A percentile compares a stretch with the other conserved stretches of the same genome.
These are phyloP conservation scores for Botrytis elliptica DNA, from an alignment of 2,329 filamentous ascomycete species.

Conservation along the genomic window DNA sequence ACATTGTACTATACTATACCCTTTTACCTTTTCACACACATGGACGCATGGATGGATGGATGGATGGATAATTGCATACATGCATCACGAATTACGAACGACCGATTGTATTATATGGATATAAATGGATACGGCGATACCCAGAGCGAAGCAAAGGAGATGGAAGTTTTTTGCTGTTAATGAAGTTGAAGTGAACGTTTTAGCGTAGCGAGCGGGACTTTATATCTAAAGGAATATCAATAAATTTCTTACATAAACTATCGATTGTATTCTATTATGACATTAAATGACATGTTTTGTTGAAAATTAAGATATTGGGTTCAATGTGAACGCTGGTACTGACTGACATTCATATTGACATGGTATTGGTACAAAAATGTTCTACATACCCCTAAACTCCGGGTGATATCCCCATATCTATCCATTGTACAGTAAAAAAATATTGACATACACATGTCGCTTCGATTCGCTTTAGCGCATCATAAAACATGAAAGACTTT, in stretches of 20 bases:
- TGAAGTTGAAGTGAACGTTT: not conserved
- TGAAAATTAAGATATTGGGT: not conserved
- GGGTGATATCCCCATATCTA: not conserved
- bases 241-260: slow-evolving; percentile 17
- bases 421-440: not conserved
- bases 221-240: not conserved
- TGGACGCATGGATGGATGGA: not conserved
- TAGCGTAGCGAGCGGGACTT: not conserved
- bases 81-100: not conserved
- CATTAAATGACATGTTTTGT: not conserved
- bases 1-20: not conserved
- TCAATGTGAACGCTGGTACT: not conserved
- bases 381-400: not conserved
- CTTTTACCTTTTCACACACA: not conserved
- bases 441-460: not conserved
- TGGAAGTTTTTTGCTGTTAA: not conserved
- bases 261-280: not conserved
- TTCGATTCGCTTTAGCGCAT: not conserved
- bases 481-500: slow-evolving; percentile 3
- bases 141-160: not conserved
- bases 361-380: not conserved
- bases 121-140: not conserved
- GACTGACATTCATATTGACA: not conserved
- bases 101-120: not conserved
- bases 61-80: not conserved